These are phyloP conservation scores for Ustilago shanxiensis DNA, from an alignment of 1,284 basidiomycete species.

Conservation along the genomic window DNA sequence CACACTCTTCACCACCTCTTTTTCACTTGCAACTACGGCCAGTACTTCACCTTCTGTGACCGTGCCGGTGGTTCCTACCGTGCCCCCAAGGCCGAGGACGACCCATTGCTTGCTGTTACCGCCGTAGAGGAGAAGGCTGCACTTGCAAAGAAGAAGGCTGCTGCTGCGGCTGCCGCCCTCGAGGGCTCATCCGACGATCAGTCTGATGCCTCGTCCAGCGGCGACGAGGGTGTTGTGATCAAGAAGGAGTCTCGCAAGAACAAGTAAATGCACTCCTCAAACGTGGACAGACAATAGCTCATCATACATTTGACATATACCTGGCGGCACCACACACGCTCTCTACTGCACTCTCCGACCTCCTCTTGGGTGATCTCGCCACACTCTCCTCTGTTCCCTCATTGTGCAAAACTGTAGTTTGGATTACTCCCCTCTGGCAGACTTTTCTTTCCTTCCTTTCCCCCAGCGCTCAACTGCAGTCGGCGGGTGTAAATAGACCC, in stretches of 20 bases:
- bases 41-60: constrained; percentile 97
- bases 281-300: not conserved
- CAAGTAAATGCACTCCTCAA: constrained; percentile 20
- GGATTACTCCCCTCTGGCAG: not conserved
- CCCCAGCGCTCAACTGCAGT: not conserved
- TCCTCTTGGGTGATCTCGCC: not conserved
- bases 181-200: constrained; percentile 14
- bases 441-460: not conserved
- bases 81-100: constrained; percentile 83
- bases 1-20: constrained; percentile 96
- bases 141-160: constrained; percentile 23
- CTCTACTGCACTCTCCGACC: not conserved
- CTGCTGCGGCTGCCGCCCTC: constrained; percentile 2
- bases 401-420: constrained; percentile 6
- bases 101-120: constrained; percentile 78
- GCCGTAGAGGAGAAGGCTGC: constrained; percentile 31
- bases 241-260: constrained; percentile 42
- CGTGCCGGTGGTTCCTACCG: constrained; percentile 86
- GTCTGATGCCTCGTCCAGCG: constrained; percentile 34
- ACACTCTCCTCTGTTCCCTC: not conserved
- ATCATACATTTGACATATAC: constrained; percentile 9
- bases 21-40: constrained; percentile 94
- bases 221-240: constrained; percentile 48
- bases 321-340: constrained; percentile 7
- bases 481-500: constrained; percentile 1